These are phyloP conservation scores for Russula griseocarnosa DNA, from an alignment of 768 basidiomycete genomes.

Conservation along the genomic window DNA sequence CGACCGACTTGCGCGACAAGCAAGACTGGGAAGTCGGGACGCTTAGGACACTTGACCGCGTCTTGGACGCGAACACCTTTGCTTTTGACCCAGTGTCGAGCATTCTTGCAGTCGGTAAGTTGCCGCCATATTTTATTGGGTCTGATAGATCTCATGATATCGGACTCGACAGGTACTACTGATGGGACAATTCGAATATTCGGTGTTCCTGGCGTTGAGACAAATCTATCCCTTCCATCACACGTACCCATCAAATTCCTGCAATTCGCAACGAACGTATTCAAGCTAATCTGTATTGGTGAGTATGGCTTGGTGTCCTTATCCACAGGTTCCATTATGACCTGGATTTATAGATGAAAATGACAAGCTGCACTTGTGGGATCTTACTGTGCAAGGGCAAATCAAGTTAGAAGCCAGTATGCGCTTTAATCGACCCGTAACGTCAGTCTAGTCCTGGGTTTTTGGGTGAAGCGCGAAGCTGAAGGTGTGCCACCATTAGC, in stretches of 20 bases:
- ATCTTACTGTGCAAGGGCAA: constrained; percentile 48
- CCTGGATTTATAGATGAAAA: constrained; percentile 41
- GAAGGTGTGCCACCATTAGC: constrained; percentile 32
- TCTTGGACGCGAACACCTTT: constrained; percentile 48
- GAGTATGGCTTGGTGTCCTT: constrained; percentile 23
- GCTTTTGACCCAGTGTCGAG: constrained; percentile 59
- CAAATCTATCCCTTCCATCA: constrained; percentile 45
- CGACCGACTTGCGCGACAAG: constrained; percentile 51
- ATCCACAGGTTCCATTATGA: neutral
- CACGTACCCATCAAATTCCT: constrained; percentile 52
- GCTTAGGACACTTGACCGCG: constrained; percentile 49
- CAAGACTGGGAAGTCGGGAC: constrained; percentile 54
- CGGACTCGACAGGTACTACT: constrained; percentile 49
- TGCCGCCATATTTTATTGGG: neutral
- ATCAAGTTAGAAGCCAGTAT: constrained; percentile 51
- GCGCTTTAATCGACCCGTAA: constrained; percentile 45
- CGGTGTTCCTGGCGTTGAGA: constrained; percentile 64
- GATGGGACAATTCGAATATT: constrained; percentile 60
- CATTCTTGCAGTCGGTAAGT: constrained; percentile 57
- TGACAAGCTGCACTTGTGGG: constrained; percentile 57
- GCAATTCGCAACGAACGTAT: constrained; percentile 53
- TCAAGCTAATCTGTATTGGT: constrained; percentile 63
- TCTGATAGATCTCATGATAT: neutral
- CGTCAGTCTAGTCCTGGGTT: constrained; percentile 32
- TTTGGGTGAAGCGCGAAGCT: neutral